phyloP scores from a whole-genome alignment of 1,139 yeast genomes.

The Debaryomycetaceae sp. region DNA sequence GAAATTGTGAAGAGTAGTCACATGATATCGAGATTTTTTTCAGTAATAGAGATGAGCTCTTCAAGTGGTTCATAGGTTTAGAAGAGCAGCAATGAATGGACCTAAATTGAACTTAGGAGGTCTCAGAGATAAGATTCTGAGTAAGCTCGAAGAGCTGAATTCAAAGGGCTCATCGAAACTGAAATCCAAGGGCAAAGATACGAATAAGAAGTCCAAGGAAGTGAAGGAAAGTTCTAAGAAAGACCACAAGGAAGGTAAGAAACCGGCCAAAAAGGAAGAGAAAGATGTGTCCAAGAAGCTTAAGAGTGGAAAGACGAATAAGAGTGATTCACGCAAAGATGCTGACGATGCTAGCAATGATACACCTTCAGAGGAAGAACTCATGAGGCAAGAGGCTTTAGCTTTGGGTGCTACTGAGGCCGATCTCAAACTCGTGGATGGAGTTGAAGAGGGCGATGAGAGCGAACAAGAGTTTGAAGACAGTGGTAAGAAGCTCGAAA shows the following conservation, averaged over 20 bases:
- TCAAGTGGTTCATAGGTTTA: constrained; percentile 1
- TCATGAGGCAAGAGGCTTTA: constrained; percentile 65
- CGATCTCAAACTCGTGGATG: constrained; percentile 54
- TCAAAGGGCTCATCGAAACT: constrained; percentile 9
- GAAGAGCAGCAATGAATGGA: constrained; percentile 23
- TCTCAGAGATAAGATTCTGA: constrained; percentile 56
- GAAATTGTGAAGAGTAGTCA: constrained; percentile 1
- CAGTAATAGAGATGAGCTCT: constrained; percentile 6
- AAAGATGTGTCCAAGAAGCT: constrained; percentile 6
- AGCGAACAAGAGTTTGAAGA: constrained; percentile 62
- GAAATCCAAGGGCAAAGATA: constrained; percentile 3
- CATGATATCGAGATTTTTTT: constrained; percentile 4
- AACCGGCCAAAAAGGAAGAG: constrained; percentile 9
- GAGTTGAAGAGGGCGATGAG: constrained; percentile 51
- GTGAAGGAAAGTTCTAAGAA: constrained; percentile 8
- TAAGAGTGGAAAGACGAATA: constrained; percentile 4
- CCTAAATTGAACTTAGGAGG: constrained; percentile 45
- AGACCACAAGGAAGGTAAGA: constrained; percentile 11
- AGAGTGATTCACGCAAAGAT: constrained; percentile 4
- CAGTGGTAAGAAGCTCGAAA: constrained; percentile 37
- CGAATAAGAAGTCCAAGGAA: neutral
- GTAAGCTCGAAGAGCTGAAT: constrained; percentile 32
- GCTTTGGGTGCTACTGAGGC: constrained; percentile 67
- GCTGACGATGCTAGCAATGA: constrained; percentile 8
- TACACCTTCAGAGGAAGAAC: constrained; percentile 23